Evolutionary conservation across 1,139 yeast species (phyloP), one percentile per base, ranked within the genome.

Genomic region (Lizanozyma gosingica): DNA sequence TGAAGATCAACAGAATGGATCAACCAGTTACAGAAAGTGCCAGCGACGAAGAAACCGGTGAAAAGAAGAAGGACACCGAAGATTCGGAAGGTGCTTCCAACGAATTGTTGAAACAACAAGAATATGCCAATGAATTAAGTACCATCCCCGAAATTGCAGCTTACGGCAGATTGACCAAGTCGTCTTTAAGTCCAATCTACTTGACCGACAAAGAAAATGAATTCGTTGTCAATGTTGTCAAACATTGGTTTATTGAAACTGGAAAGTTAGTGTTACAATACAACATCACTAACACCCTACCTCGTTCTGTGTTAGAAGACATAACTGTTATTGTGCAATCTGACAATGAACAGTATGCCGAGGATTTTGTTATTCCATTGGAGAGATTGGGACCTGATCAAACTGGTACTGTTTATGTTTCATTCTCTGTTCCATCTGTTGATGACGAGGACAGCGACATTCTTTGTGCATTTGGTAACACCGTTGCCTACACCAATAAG

Each of bases 131-230:
- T 44, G 86, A 78, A 54, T 68, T 86, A 50, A 60, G 77, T 8
- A 69, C 77, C 15, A 76, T 86, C 47, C 83, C 85, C 29, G 92
- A 86, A 58, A 73, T 86, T 55, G 68, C 73, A 18, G 63, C 64
- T 1, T 88, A 80, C 55, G 98, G 98, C 45, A 62, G 73, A 40
- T 70, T 90, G 48, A 68, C 88, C 49, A 87, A 84, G 63, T 77
- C 92, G 8, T 81, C 95, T 2, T 37, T 54, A 8, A 60, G 66
- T 38, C 73, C 78, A 41, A 67, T 78, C 42, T 78, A 83, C 50
- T 76, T 92, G 54, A 90, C 98, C 32, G 98, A 92, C 59, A 75
- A 78, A 47, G 98, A 90, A 58, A 88, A 94, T 48, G 99, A 92
- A 63, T 88, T 88, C 59, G 92, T 87, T 40, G 95, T 94, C 41